A percentile compares a stretch with the other conserved stretches of the same genome.
Evolutionary conservation across 306 rosid genomes (phyloP).

Genomic region (Mimosa pudica): DNA sequence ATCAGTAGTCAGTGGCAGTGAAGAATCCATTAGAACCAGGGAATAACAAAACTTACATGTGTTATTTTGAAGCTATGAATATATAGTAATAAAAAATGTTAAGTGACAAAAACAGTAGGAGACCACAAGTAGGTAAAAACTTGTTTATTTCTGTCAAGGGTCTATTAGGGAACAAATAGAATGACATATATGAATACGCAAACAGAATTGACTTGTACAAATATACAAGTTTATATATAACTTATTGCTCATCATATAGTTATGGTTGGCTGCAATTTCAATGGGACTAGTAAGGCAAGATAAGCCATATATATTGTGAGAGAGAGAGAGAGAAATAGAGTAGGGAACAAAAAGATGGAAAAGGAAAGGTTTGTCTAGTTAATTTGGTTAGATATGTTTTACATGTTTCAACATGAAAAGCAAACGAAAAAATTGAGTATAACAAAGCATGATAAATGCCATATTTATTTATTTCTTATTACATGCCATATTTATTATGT

Average conservation of each 20-base stretch:
- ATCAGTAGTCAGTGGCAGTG: constrained; percentile 56
- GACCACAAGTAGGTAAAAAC: constrained; percentile 38
- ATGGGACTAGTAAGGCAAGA: constrained; percentile 19
- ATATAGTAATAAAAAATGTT: background rate
- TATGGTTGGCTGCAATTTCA: constrained; percentile 21
- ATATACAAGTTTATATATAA: constrained; percentile 20
- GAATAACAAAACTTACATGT: constrained; percentile 31
- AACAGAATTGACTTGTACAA: constrained; percentile 7
- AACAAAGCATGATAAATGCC: constrained; percentile 25
- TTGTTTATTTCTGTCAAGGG: constrained; percentile 47
- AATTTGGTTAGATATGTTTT: background rate
- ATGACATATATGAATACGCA: constrained; percentile 28
- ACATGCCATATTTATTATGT: constrained; percentile 18
- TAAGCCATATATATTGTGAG: constrained; percentile 17
- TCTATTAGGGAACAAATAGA: constrained; percentile 53
- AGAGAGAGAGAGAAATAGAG: constrained; percentile 10
- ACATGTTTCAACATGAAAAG: background rate
- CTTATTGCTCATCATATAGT: constrained; percentile 32
- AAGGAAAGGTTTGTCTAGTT: constrained; percentile 6
- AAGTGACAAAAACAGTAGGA: constrained; percentile 39
- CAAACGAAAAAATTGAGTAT: background rate
- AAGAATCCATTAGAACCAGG: constrained; percentile 42
- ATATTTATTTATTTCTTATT: background rate
- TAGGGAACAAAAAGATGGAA: constrained; percentile 16
- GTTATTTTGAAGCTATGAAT: constrained; percentile 31